Conservation (phyloP, 495 filamentous ascomycete genomes). For the Podospora australis region DNA sequence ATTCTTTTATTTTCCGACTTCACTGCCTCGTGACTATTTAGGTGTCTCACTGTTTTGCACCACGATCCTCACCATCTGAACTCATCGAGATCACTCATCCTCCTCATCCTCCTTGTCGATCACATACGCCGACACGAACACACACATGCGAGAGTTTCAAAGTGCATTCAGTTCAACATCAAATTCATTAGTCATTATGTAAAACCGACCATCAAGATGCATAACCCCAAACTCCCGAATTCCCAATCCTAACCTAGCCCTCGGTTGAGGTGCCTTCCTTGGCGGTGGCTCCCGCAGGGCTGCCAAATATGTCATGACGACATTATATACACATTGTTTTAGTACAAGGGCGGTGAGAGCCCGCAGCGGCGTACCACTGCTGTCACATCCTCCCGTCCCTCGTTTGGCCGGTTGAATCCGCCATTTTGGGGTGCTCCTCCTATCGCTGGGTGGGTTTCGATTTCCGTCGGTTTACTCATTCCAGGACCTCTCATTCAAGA, state of each 20-base stretch:
- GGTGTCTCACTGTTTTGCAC: no score
- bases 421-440: background rate
- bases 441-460: background rate
- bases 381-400: background rate
- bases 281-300: background rate
- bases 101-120: no score
- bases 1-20: no score
- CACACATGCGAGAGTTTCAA: no score
- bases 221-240: background rate
- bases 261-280: background rate
- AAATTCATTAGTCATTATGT: background rate
- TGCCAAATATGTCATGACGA: conserved; percentile 6
- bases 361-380: background rate
- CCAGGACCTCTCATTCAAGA: conserved; percentile 10
- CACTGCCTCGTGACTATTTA: no score
- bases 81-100: no score
- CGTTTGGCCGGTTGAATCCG: conserved; percentile 4
- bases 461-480: conserved; percentile 6
- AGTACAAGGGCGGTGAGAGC: conserved; percentile 7
- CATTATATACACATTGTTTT: conserved; percentile 12
- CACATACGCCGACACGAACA: no score
- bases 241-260: background rate
- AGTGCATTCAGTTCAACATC: no score
- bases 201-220: background rate
- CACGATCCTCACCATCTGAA: no score